Conservation (phyloP, 768 basidiomycete genomes). For the Leccinum incarnatum region DNA sequence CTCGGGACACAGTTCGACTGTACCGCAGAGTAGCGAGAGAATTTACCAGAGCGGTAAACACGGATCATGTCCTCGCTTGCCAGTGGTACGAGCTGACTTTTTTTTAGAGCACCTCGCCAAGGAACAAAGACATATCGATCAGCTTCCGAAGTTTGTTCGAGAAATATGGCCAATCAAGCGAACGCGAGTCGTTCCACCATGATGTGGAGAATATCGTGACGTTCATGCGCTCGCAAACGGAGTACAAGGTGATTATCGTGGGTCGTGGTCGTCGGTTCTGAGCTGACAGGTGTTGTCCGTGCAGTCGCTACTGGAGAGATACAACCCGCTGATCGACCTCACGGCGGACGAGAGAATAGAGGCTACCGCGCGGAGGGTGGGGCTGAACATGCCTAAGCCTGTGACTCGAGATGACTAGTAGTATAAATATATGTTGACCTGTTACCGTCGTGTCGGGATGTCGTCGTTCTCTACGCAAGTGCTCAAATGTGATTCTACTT, state of each 20-base stretch:
- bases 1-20: conserved; percentile 13
- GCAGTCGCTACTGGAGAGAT: conserved; percentile 77
- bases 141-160: conserved; percentile 58
- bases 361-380: conserved; percentile 85
- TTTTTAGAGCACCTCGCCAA: conserved; percentile 37
- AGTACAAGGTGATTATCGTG: conserved; percentile 65
- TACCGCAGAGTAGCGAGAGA: conserved; percentile 34
- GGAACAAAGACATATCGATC: conserved; percentile 42
- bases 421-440: neutral
- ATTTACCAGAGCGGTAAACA: conserved; percentile 26
- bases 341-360: conserved; percentile 76
- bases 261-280: neutral
- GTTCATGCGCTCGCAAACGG: conserved; percentile 71
- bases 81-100: neutral
- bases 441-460: conserved; percentile 6
- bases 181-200: conserved; percentile 31
- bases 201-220: conserved; percentile 60
- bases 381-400: conserved; percentile 72
- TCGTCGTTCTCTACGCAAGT: conserved; percentile 35
- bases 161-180: conserved; percentile 25
- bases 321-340: conserved; percentile 82
- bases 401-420: too few relatives aligned
- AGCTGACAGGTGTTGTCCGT: neutral
- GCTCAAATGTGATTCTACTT: conserved; percentile 59
- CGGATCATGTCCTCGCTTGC: neutral